Evolutionary conservation across 2,329 filamentous ascomycete genomes (phyloP).

Genomic region (Beauveria sp.): DNA sequence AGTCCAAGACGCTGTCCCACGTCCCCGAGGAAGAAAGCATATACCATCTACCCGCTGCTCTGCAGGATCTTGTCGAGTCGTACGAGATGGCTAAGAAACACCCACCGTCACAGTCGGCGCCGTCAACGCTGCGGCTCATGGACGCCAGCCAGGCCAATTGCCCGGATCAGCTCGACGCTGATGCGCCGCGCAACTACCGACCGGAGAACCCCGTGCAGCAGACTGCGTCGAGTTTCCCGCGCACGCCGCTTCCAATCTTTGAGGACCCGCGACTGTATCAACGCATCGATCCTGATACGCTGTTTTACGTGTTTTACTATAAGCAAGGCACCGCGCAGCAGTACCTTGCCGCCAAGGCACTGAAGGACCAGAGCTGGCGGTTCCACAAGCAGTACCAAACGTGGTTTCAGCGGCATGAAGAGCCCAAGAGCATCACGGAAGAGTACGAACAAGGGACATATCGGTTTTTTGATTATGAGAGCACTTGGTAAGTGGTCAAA

Average conservation of each 20-base stretch:
- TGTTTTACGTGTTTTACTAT: slow-evolving; percentile 99
- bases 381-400: slow-evolving; percentile 99
- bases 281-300: slow-evolving; percentile 86
- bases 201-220: slow-evolving; percentile 71
- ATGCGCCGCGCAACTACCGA: slow-evolving; percentile 75
- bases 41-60: slow-evolving; percentile 81
- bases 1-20: slow-evolving; percentile 37
- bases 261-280: slow-evolving; percentile 84
- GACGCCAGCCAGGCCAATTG: slow-evolving; percentile 64
- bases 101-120: slow-evolving; percentile 51
- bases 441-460: slow-evolving; percentile 99
- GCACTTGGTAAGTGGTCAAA: slow-evolving; percentile 70
- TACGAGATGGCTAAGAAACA: slow-evolving; percentile 78
- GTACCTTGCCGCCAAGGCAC: slow-evolving; percentile 88
- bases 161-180: slow-evolving; percentile 70
- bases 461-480: slow-evolving; percentile 98
- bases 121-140: slow-evolving; percentile 66
- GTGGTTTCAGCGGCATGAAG: slow-evolving; percentile 97
- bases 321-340: slow-evolving; percentile 94
- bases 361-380: slow-evolving; percentile 97
- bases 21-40: slow-evolving; percentile 65
- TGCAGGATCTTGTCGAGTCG: slow-evolving; percentile 85
- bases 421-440: slow-evolving; percentile 97
- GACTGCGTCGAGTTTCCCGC: slow-evolving; percentile 77
- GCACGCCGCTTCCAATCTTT: slow-evolving; percentile 85